Conservation (phyloP, 345 rosid genomes). For the Hibiscus mutabilis region DNA sequence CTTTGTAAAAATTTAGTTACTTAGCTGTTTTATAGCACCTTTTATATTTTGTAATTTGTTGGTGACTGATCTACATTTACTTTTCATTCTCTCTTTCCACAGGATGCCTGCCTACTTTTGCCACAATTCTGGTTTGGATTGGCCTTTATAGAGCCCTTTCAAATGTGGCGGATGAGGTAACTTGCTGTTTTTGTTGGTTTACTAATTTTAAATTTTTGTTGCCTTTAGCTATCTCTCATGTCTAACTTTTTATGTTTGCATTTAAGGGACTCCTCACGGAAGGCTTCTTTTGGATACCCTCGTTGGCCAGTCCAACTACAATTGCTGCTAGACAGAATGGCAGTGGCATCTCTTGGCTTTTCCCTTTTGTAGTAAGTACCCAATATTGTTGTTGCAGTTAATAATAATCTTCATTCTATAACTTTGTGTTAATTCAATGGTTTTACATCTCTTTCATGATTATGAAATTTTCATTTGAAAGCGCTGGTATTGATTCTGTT, state of each 20-base stretch:
- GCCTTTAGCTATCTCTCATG: background rate
- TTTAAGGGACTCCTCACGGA: constrained; percentile 86
- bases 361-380: constrained; percentile 72
- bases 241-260: constrained; percentile 13
- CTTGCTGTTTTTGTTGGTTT: background rate
- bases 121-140: constrained; percentile 96
- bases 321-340: constrained; percentile 79
- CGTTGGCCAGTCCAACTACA: constrained; percentile 91
- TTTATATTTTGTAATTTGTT: background rate
- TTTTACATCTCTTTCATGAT: background rate
- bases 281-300: constrained; percentile 99
- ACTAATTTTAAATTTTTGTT: background rate
- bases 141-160: constrained; percentile 98
- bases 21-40: background rate
- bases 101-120: constrained; percentile 97
- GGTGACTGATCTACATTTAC: background rate
- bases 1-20: background rate
- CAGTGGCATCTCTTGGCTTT: constrained; percentile 89
- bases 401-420: background rate
- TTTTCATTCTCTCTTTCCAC: constrained; percentile 1
- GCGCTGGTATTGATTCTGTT: background rate
- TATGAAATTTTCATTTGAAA: background rate
- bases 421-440: constrained; percentile 29
- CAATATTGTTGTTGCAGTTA: background rate
- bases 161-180: constrained; percentile 91